Evolutionary conservation across 2,329 filamentous ascomycete species (phyloP).

Genomic region (Talaromyces sp.): DNA sequence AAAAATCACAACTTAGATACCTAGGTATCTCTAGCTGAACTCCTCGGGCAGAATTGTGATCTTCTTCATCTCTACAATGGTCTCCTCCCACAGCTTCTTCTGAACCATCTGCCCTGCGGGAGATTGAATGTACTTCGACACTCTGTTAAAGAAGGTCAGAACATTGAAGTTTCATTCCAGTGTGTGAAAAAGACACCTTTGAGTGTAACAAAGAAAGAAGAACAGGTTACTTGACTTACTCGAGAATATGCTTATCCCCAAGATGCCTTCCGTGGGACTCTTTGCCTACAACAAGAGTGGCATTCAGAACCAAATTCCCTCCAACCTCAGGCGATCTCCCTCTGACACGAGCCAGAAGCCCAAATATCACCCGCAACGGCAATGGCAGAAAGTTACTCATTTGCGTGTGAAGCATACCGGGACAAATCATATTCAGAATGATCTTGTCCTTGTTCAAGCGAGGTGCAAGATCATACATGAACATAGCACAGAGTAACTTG

Average conservation of each 20-base stretch:
- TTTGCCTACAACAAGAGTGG: constrained; percentile 20
- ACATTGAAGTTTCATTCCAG: neutral
- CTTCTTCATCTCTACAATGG: constrained; percentile 19
- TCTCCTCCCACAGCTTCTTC: constrained; percentile 26
- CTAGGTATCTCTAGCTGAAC: no score
- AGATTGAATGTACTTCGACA: constrained; percentile 18
- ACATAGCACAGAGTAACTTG: constrained; percentile 28
- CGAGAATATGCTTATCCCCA: constrained; percentile 19
- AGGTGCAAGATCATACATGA: constrained; percentile 26
- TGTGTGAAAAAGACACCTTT: no score
- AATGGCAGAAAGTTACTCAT: constrained; percentile 24
- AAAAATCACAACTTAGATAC: no score
- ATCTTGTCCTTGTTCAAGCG: constrained; percentile 21
- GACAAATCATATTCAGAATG: constrained; percentile 32
- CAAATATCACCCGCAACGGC: constrained; percentile 14
- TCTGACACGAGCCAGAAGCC: constrained; percentile 10
- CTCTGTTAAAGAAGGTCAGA: constrained; percentile 5
- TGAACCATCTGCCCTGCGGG: constrained; percentile 20
- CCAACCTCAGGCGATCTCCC: constrained; percentile 20
- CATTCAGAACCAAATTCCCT: constrained; percentile 22
- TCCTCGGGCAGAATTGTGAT: constrained; percentile 6
- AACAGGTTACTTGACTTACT: constrained; percentile 19
- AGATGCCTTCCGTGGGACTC: constrained; percentile 28
- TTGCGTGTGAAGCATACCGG: constrained; percentile 26
- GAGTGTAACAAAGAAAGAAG: no score